These are phyloP conservation scores for Herpetospermum pedunculosum DNA, from an alignment of 306 rosid species.

Conservation along the genomic window DNA sequence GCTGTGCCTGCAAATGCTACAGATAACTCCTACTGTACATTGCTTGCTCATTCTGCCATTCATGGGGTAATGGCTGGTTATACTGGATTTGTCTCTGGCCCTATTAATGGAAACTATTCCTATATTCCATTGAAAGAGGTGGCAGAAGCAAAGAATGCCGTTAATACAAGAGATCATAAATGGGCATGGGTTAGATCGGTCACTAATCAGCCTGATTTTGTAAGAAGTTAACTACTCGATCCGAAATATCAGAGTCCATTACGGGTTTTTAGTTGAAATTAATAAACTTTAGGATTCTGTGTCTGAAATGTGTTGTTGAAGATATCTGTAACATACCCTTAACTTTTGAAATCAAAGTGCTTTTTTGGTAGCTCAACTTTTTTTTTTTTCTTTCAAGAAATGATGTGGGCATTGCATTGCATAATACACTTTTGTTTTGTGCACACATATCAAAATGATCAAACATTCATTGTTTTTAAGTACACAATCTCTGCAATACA, in stretches of 20 bases:
- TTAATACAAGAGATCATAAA: slow-evolving; percentile 46
- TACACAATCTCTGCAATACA: neutral
- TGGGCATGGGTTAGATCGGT: slow-evolving; percentile 98
- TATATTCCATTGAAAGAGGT: slow-evolving; percentile 76
- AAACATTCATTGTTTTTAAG: neutral
- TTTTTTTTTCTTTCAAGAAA: neutral
- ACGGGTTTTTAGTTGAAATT: neutral
- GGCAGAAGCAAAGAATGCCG: slow-evolving; percentile 48
- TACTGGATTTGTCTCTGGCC: slow-evolving; percentile 75
- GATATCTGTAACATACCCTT: neutral
- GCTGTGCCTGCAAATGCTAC: slow-evolving; percentile 76
- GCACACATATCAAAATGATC: neutral
- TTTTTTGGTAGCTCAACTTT: neutral
- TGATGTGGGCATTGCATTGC: neutral
- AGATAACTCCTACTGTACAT: slow-evolving; percentile 66
- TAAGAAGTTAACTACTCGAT: slow-evolving; percentile 5
- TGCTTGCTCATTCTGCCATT: slow-evolving; percentile 71
- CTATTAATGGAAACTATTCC: slow-evolving; percentile 54
- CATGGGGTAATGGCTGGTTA: slow-evolving; percentile 90
- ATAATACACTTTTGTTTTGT: neutral
- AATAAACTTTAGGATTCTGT: neutral
- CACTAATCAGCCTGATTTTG: slow-evolving; percentile 77
- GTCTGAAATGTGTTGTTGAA: neutral
- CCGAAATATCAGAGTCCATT: neutral
- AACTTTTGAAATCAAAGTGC: neutral